A percentile compares a stretch with the other conserved stretches of the same genome.
Conservation (phyloP, 768 basidiomycete genomes). For the Kwoniella mangroviensis region DNA sequence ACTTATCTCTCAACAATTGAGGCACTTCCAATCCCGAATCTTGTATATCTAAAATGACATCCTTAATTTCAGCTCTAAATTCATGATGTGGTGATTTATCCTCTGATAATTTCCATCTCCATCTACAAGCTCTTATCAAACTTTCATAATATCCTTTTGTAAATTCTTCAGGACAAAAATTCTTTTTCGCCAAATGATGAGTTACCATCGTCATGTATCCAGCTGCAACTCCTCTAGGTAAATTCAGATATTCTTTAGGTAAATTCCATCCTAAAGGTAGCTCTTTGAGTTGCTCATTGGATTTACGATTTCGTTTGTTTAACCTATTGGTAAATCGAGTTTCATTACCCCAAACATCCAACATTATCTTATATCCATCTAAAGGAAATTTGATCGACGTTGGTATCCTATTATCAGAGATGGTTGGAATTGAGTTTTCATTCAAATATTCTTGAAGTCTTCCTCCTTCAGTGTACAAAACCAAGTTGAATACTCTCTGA, state of each 20-base stretch:
- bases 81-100: background rate
- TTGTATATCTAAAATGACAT: constrained; percentile 14
- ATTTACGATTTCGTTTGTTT: background rate
- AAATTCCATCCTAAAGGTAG: constrained; percentile 19
- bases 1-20: constrained; percentile 5
- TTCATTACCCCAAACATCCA: constrained; percentile 41
- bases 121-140: constrained; percentile 18
- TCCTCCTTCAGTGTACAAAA: constrained; percentile 31
- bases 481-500: constrained; percentile 39
- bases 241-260: background rate
- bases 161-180: background rate
- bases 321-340: background rate
- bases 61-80: constrained; percentile 3
- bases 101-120: constrained; percentile 21
- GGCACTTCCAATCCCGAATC: constrained; percentile 15
- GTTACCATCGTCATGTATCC: constrained; percentile 21
- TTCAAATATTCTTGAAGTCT: constrained; percentile 1
- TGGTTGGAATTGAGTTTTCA: background rate
- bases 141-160: constrained; percentile 11
- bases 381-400: constrained; percentile 28
- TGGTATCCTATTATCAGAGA: background rate
- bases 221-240: constrained; percentile 17
- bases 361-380: constrained; percentile 35
- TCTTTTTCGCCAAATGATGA: constrained; percentile 6
- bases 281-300: background rate